These are phyloP conservation scores for Arthroderma uncinatum DNA, from an alignment of 2,329 filamentous ascomycete species.

Conservation along the genomic window DNA sequence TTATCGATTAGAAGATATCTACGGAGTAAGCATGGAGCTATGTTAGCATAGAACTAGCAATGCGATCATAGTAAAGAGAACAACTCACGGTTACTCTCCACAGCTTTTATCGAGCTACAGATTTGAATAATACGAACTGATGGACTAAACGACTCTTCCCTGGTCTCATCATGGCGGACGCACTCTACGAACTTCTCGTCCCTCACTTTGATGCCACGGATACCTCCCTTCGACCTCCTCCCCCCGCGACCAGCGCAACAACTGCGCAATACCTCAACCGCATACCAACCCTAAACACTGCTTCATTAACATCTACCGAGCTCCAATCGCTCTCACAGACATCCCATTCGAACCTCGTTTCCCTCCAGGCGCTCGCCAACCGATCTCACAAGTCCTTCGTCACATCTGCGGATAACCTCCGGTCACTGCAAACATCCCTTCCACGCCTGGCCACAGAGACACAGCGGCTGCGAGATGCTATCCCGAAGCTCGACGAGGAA, in stretches of 20 bases:
- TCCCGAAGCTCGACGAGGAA: constrained; percentile 68
- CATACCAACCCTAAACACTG: constrained; percentile 64
- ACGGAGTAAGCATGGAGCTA: too few species aligned
- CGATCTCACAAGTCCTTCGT: constrained; percentile 80
- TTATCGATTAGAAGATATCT: too few species aligned
- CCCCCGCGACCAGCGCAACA: constrained; percentile 26
- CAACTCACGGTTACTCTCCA: background rate
- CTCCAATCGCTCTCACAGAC: constrained; percentile 68
- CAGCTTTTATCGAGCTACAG: background rate
- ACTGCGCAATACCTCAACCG: constrained; percentile 63
- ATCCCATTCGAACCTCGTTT: constrained; percentile 68
- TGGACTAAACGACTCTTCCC: background rate
- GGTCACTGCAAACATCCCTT: constrained; percentile 60
- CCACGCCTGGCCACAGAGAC: constrained; percentile 57
- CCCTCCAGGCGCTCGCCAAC: constrained; percentile 78
- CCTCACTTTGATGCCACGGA: constrained; percentile 45
- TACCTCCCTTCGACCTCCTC: constrained; percentile 28
- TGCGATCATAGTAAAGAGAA: background rate
- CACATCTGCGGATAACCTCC: constrained; percentile 64
- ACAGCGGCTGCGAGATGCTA: constrained; percentile 54
- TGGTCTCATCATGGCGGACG: constrained; percentile 50
- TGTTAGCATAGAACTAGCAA: too few species aligned
- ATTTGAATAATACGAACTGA: background rate
- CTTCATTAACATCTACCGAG: constrained; percentile 62
- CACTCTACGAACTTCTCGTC: constrained; percentile 61